Evolutionary conservation across 768 basidiomycete species (phyloP), one percentile per base, ranked within the genome.

Genomic region (Trametes maxima): DNA sequence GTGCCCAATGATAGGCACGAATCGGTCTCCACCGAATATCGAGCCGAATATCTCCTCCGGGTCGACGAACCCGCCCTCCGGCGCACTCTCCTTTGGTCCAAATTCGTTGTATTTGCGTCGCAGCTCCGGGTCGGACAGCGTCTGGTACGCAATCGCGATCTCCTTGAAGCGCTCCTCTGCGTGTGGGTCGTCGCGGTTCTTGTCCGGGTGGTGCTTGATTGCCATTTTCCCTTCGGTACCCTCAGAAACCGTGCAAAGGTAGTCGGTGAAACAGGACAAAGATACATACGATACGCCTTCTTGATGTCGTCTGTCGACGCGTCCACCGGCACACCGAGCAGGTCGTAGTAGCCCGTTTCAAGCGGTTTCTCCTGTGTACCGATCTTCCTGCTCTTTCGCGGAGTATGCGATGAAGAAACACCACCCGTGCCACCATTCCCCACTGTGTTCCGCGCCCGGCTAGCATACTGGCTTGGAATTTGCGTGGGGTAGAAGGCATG

Each of bases 101-200:
- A 94, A 95, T 70, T 93, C 91, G 74, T 96, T 95, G 77, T 95
- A 96, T 70, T 94, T 93, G 65, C 83, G 82, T 14, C 94, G 85
- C 10, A 94, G 81, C 1, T 66, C 75, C 3, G 86, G 83, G 64
- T 95, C 92, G 1, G 90, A 92, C 6, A 95, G 83, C 0, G 90
- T 92, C 70, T 93, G 90, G 70, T 90, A 93, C 2, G 94, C 94
- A 51, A 94, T 90, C 0, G 94, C 92, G 63, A 96, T 94, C 64
- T 89, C 83, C 70, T 94, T 94, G 80, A 94, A 94, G n/a, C 85
- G 83, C 62, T 92, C 92, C 68, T 91, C 92, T 0, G 94, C 92
- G 24, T 80, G 74, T 0, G 92, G 93, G 73, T 95, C 93, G 68
- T 90, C 86, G 0, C 85, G 92, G 70, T 95, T 94, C 80, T 95